These are phyloP conservation scores for Diospyros lotus DNA, from an alignment of 148 eudicot genomes.

Conservation along the genomic window DNA sequence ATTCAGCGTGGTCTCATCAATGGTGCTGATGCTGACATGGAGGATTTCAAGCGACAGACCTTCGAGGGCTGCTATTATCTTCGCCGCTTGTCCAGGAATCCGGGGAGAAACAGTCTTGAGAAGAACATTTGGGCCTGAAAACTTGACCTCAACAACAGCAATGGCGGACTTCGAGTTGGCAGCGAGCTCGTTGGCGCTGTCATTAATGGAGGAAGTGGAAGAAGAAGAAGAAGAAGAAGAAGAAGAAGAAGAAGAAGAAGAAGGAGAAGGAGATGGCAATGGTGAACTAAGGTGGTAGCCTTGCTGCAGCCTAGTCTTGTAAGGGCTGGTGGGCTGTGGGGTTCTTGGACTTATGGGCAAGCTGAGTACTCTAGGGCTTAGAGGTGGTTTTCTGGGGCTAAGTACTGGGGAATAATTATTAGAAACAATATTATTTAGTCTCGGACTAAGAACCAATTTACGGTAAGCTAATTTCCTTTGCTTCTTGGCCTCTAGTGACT, in stretches of 20 bases:
- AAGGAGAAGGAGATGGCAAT: background rate
- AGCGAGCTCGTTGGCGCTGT: conserved; percentile 58
- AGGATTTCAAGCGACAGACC: conserved; percentile 77
- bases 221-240: conserved; percentile 48
- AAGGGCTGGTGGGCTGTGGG: conserved; percentile 78
- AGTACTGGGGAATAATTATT: conserved; percentile 20
- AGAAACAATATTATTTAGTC: too few species aligned
- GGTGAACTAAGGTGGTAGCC: conserved; percentile 16
- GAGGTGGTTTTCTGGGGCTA: conserved; percentile 78
- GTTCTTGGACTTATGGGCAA: conserved; percentile 90
- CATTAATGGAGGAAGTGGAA: conserved; percentile 32
- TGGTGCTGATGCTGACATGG: conserved; percentile 49
- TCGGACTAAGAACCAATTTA: conserved; percentile 37
- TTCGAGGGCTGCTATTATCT: conserved; percentile 63
- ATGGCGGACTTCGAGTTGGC: conserved; percentile 68
- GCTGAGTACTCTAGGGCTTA: conserved; percentile 63
- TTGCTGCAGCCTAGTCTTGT: conserved; percentile 39
- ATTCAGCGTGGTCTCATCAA: conserved; percentile 71
- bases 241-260: conserved; percentile 15
- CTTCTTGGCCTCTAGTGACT: conserved; percentile 80
- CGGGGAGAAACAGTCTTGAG: conserved; percentile 60
- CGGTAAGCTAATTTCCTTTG: conserved; percentile 64
- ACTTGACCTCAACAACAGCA: conserved; percentile 90
- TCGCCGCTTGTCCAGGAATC: conserved; percentile 65
- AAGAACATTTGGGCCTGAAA: conserved; percentile 65